These are phyloP conservation scores for Alloascoidea hylecoeti DNA, from an alignment of 805 yeast genomes.

Conservation along the genomic window DNA sequence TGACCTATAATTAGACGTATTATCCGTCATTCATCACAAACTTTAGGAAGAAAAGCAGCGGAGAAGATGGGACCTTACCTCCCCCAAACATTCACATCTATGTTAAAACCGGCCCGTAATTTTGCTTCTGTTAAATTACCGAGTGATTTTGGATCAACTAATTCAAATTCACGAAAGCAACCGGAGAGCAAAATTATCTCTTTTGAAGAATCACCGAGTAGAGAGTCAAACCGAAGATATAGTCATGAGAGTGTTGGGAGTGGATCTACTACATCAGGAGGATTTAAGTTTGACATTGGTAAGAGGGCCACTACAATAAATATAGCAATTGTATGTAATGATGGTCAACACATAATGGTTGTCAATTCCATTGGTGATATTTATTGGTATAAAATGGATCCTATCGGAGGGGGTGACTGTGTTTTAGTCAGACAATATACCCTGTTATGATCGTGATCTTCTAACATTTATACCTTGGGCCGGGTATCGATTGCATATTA, in stretches of 20 bases:
- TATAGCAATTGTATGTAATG: background rate
- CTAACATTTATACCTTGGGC: too few species aligned
- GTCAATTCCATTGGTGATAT: slow-evolving; percentile 74
- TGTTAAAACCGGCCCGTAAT: slow-evolving; percentile 73
- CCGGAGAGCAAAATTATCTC: too few species aligned
- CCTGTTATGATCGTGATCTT: slow-evolving; percentile 20
- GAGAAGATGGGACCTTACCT: slow-evolving; percentile 80
- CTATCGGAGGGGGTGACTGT: slow-evolving; percentile 91
- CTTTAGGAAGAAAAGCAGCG: slow-evolving; percentile 30
- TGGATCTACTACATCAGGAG: too few species aligned
- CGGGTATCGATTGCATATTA: too few species aligned
- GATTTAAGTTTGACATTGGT: too few species aligned
- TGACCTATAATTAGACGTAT: too few species aligned
- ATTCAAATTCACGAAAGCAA: too few species aligned
- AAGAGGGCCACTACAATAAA: background rate
- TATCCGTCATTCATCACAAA: slow-evolving; percentile 11
- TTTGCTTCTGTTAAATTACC: slow-evolving; percentile 81
- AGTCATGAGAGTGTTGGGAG: too few species aligned
- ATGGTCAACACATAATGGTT: slow-evolving; percentile 34
- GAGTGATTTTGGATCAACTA: slow-evolving; percentile 14
- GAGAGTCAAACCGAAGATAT: too few species aligned
- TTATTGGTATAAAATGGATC: slow-evolving; percentile 68
- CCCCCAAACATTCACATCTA: slow-evolving; percentile 68
- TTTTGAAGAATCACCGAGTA: too few species aligned
- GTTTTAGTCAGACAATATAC: slow-evolving; percentile 60